Evolutionary conservation across 2,329 filamentous ascomycete species (phyloP), one percentile per base, ranked within the genome.

Genomic region (Graphilbum ipis-grandicollis): DNA sequence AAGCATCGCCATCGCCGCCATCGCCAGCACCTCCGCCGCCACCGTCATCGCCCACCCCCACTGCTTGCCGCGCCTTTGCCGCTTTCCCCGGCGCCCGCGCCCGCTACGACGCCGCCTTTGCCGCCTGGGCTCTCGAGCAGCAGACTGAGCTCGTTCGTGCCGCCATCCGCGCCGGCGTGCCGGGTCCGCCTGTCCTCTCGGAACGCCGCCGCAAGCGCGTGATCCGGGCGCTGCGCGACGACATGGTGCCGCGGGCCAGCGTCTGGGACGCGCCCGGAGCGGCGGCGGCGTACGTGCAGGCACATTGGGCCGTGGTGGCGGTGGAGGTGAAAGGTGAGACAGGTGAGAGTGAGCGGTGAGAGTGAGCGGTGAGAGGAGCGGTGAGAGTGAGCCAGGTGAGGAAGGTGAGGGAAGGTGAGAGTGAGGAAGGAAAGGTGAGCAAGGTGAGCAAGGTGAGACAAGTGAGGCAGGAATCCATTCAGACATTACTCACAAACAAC

Each of bases 61-160:
- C 18, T 54, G 64, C 7, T 36, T 58, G 5, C 0, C 62, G 71
- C 35, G 74, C 69, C 0, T 63, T 81, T 21, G 48, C 46, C 0
- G 47, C 42, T 2, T 81, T 79, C 42, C 43, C 44, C 9, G 52
- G 52, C 19, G 54, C 63, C 4, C 50, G 53, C 12, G 36, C 46
- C 0, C 60, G 62, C 26, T 79, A 70, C 44, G 46, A 57, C 1
- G 36, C 43, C 0, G 59, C 58, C 5, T 52, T 67, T 6, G 42
- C 36, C 0, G 55, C 54, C 1, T 73, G 63, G 51, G 50, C 55
- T 9, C 40, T 52, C 1, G 52, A 64, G 36, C 52, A 54, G 19
- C 55, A 65, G 34, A 47, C 47, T 2, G 50, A 62, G 8, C 52
- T 52, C 29, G 52, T 76, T 12, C 63, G 59, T 12, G 40, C 45